Evolutionary conservation across 768 basidiomycete genomes (phyloP), one percentile per base, ranked within the genome.

Genomic region (Hericium coralloides): DNA sequence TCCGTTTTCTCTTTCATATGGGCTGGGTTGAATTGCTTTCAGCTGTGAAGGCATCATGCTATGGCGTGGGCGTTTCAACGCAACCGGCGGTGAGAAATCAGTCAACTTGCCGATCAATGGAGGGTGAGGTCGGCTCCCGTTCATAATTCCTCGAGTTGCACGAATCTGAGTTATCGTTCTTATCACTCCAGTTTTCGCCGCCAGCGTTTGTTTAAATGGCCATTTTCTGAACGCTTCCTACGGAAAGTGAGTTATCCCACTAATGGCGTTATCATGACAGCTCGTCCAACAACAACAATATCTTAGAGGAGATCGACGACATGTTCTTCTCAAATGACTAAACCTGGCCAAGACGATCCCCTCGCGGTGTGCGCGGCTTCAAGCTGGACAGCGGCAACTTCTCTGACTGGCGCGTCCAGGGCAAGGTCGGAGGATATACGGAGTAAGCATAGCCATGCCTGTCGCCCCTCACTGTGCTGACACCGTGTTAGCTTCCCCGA

Each of bases 1-100:
- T 45, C n/a, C 12, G 8, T 2, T 58, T 26, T 9, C 49, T n/a
- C 8, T 23, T 15, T 38, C 38, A 8, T 38, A 41, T 47, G 45
- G 4, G 38, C 2, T 22, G 23, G 15, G n/a, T n/a, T n/a, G n/a
- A 20, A 52, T 17, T 49, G 14, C 4, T 15, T 38, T 37, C 60
- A 91, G 90, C 71, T 92, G 90, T 60, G 90, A 92, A 69, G 89
- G 89, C 63, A 74, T 79, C 7, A 84, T 91, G 31, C 72, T 93
- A 12, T 92, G 87, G 87, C 78, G 88, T 31, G 91, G 91, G 1
- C 86, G 91, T 68, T 93, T 93, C 69, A 75, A 68, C 14, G 80
- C 79, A 0, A 83, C 79, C 0, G 82, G 83, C 12, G 63, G 65
- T 1, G 84, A 84, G 65, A 81, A 76, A 64, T 84, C 76, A 31